Base-by-base conservation (phyloP, 192 early-diverging fungal species). In the Thamnidium elegans region DNA sequence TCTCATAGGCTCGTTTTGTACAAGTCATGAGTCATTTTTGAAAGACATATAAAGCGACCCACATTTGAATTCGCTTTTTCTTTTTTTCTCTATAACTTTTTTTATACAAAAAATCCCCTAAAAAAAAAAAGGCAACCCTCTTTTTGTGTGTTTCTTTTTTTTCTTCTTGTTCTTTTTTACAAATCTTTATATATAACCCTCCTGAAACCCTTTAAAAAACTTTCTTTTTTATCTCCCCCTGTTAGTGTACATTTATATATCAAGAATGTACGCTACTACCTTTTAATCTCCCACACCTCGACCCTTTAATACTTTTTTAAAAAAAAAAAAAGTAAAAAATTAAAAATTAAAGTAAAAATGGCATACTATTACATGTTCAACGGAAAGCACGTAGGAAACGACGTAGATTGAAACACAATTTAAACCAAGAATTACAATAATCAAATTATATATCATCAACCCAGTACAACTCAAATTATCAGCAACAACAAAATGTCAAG, bases 321-420 rank as follows among this genome's bases (percentile, higher is more conserved):
- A 59, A 68, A 68, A 66, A 64, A 54, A 64, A 53, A 60, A 60
- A 65, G 47, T 53, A 71, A 56, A 45, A 64, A 67, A 36, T 50
- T 32, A 31, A 58, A 50, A 63, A 51, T 62, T 60, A 44, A 36
- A 19, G 13, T 51, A 36, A 75, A 70, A 66, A 75, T 75, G 74
- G 74, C 74, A 42, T 75, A 75, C 62, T 75, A 63, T 68, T 75
- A 75, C 53, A 75, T 75, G 74, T 71, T 65, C 54, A 75, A 75
- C 62, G 74, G 74, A 70, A 75, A 75, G 47, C 74, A 75, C 74
- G 74, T 75, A 67, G 74, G 74, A 64, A 75, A 75, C 65, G 74
- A 75, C 61, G 74, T 75, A 60, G 74, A 75, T 64, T 75, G 73
- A 75, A 70, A 50, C 54, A 58, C 34, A 72, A 47, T 26, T 32